Conservation (phyloP, 2,329 filamentous ascomycete species). For the Delphinella strobiligena region DNA sequence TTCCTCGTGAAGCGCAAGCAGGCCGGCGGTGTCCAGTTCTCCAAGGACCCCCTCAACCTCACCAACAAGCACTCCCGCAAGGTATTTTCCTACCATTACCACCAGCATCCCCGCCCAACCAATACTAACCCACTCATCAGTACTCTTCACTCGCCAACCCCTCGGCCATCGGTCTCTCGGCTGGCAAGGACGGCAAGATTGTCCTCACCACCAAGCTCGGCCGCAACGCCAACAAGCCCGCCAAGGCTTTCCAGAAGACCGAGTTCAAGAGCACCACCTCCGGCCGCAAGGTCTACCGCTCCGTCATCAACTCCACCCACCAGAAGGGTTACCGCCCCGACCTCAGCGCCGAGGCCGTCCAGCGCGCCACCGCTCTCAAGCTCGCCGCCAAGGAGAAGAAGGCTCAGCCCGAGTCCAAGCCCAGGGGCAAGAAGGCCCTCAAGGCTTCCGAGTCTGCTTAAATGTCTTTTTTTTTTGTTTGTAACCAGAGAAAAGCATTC, state of each 20-base stretch:
- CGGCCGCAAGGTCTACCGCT: slow-evolving; percentile 79
- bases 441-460: slow-evolving; percentile 37
- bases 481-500: too few species aligned
- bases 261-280: slow-evolving; percentile 62
- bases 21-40: slow-evolving; percentile 76
- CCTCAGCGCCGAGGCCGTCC: slow-evolving; percentile 52
- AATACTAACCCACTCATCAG: slow-evolving; percentile 36
- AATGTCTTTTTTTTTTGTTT: background rate
- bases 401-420: slow-evolving; percentile 69
- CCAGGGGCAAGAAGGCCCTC: slow-evolving; percentile 66
- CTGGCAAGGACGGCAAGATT: slow-evolving; percentile 67
- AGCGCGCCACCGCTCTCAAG: slow-evolving; percentile 61
- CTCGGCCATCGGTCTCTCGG: slow-evolving; percentile 70
- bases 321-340: slow-evolving; percentile 67
- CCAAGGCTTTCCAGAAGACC: slow-evolving; percentile 50
- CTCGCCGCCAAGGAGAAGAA: too few species aligned
- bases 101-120: slow-evolving; percentile 1
- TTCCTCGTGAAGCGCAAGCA: slow-evolving; percentile 83
- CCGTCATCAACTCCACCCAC: slow-evolving; percentile 69
- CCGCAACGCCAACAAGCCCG: slow-evolving; percentile 60
- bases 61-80: slow-evolving; percentile 85
- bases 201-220: slow-evolving; percentile 76
- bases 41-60: slow-evolving; percentile 87
- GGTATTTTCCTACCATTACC: slow-evolving; percentile 40
- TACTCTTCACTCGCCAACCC: slow-evolving; percentile 81